Conservation (phyloP, 768 basidiomycete species). For the Pisolithus orientalis region DNA sequence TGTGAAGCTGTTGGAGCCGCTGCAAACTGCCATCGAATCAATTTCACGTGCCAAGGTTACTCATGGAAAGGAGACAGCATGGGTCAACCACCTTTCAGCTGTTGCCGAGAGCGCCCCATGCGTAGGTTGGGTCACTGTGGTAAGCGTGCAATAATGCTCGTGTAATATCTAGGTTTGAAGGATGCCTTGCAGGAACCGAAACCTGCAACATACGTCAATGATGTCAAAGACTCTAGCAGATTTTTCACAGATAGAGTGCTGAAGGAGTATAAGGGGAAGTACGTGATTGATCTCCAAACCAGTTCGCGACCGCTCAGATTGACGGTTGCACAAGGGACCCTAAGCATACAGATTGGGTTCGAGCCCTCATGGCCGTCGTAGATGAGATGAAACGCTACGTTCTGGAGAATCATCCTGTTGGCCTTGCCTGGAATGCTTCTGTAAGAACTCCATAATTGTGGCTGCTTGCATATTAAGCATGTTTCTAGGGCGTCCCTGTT, state of each 20-base stretch:
- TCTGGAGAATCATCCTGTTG: conserved; percentile 79
- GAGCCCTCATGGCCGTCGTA: conserved; percentile 58
- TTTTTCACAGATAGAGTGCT: conserved; percentile 90
- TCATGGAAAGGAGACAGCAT: conserved; percentile 72
- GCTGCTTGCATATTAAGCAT: background rate
- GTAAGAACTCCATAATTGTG: conserved; percentile 32
- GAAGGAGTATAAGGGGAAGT: conserved; percentile 94
- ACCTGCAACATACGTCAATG: conserved; percentile 73
- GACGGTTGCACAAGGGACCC: conserved; percentile 53
- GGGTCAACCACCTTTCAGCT: conserved; percentile 73
- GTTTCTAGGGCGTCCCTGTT: conserved; percentile 47
- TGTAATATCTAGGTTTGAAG: background rate
- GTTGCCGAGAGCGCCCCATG: conserved; percentile 78
- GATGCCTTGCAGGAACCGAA: conserved; percentile 48
- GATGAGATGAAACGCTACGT: conserved; percentile 81
- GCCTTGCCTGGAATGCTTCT: conserved; percentile 83
- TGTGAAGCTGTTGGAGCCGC: conserved; percentile 53
- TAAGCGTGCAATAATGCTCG: conserved; percentile 33
- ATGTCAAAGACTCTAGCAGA: conserved; percentile 78
- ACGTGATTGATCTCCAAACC: conserved; percentile 19
- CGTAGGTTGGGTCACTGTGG: conserved; percentile 84
- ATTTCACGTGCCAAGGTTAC: conserved; percentile 81
- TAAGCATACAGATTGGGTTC: conserved; percentile 87
- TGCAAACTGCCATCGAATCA: conserved; percentile 66
- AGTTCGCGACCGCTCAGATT: conserved; percentile 1